Conservation (phyloP, 2,329 filamentous ascomycete species). For the Phyllosticta citribraziliensis region DNA sequence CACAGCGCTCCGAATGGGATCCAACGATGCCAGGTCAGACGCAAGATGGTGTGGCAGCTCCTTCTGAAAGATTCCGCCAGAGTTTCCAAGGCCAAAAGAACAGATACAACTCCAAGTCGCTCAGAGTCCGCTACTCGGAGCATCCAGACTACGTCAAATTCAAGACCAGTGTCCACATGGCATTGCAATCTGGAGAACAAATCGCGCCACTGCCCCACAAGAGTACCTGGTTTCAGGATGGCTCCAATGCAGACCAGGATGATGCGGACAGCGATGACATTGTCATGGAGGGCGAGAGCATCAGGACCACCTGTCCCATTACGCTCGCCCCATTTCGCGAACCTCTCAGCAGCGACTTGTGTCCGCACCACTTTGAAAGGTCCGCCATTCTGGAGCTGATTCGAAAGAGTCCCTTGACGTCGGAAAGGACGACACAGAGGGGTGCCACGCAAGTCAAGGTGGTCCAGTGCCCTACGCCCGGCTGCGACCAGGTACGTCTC, state of each 20-base stretch:
- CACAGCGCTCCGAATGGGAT: slow-evolving; percentile 23
- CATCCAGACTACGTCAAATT: slow-evolving; percentile 54
- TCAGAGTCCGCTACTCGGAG: slow-evolving; percentile 41
- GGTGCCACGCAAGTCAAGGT: slow-evolving; percentile 16
- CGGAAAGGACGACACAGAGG: slow-evolving; percentile 13
- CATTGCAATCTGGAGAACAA: slow-evolving; percentile 44
- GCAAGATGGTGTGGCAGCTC: slow-evolving; percentile 26
- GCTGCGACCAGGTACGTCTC: slow-evolving; percentile 4
- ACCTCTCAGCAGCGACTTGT: slow-evolving; percentile 56
- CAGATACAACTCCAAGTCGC: slow-evolving; percentile 30
- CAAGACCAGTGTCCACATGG: slow-evolving; percentile 52
- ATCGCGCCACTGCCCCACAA: slow-evolving; percentile 45
- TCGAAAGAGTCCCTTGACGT: slow-evolving; percentile 14
- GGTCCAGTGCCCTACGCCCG: slow-evolving; percentile 25
- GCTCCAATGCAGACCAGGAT: slow-evolving; percentile 27
- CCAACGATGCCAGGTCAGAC: slow-evolving; percentile 30
- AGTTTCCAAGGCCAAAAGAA: slow-evolving; percentile 33
- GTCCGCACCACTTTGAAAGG: slow-evolving; percentile 65
- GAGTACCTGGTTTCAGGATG: slow-evolving; percentile 53
- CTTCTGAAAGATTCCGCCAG: slow-evolving; percentile 27
- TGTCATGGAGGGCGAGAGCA: slow-evolving; percentile 52
- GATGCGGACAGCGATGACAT: slow-evolving; percentile 60
- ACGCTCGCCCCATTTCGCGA: slow-evolving; percentile 55
- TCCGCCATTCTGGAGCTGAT: slow-evolving; percentile 50
- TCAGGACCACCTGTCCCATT: slow-evolving; percentile 60